Percentiles rank a stretch among this genome's conserved stretches.
These are phyloP conservation scores for Fusarium agapanthi DNA, from an alignment of 2,329 filamentous ascomycete species.

Conservation along the genomic window DNA sequence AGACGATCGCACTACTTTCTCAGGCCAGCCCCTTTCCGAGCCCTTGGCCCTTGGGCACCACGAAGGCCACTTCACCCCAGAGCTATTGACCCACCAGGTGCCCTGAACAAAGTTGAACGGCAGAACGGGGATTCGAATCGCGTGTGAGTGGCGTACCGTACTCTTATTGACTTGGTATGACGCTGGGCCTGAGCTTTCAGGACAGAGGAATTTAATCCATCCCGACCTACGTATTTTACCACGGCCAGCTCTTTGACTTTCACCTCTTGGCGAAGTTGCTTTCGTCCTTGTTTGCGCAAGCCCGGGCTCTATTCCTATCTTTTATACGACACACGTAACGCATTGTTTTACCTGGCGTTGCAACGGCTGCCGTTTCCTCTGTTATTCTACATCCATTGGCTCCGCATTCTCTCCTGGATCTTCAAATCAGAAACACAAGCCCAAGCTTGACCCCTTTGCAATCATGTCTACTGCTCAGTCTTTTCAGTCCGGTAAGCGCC, in stretches of 20 bases:
- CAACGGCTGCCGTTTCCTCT: slow-evolving; percentile 27
- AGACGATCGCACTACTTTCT: slow-evolving; percentile 33
- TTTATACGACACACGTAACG: slow-evolving; percentile 24
- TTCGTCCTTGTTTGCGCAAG: slow-evolving; percentile 6
- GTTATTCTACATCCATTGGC: slow-evolving; percentile 22
- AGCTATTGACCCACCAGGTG: slow-evolving; percentile 37
- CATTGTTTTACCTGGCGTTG: slow-evolving; percentile 29
- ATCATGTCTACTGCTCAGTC: slow-evolving; percentile 42
- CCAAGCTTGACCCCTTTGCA: slow-evolving; percentile 38
- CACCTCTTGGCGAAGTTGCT: slow-evolving; percentile 17
- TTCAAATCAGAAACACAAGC: slow-evolving; percentile 39
- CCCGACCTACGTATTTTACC: slow-evolving; percentile 36
- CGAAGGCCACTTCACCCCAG: slow-evolving; percentile 26
- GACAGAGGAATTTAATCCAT: slow-evolving; percentile 46
- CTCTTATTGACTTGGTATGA: slow-evolving; percentile 42
- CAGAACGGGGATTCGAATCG: slow-evolving; percentile 36
- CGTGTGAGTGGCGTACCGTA: slow-evolving; percentile 34
- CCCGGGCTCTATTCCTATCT: slow-evolving; percentile 3
- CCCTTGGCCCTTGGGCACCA: slow-evolving; percentile 33
- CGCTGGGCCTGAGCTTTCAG: slow-evolving; percentile 43
- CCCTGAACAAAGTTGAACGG: slow-evolving; percentile 32
- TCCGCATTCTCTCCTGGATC: slow-evolving; percentile 36
- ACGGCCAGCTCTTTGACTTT: slow-evolving; percentile 27
- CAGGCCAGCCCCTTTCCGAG: slow-evolving; percentile 38
- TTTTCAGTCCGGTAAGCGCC: slow-evolving; percentile 43